These are phyloP conservation scores for Leptographium procerum DNA, from an alignment of 2,329 filamentous ascomycete genomes.

Conservation along the genomic window DNA sequence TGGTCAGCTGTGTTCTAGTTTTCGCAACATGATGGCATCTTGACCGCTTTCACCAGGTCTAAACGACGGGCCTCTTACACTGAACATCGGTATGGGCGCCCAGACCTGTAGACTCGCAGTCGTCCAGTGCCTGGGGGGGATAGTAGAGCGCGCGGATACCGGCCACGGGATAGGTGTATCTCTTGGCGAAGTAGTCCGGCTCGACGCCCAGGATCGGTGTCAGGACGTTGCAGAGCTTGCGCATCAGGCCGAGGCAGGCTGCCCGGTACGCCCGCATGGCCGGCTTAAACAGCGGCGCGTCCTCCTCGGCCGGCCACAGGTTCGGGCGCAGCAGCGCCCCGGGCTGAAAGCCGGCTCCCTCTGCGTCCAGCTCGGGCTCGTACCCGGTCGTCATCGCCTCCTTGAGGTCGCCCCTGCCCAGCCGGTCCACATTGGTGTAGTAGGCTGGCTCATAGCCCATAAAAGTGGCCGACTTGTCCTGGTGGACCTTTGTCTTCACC, in stretches of 20 bases:
- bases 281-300: no score
- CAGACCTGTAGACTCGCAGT: conserved; percentile 11
- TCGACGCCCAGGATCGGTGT: no score
- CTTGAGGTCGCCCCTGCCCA: conserved; percentile 9
- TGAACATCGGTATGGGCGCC: conserved; percentile 10
- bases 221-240: conserved; percentile 7
- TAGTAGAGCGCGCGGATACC: conserved; percentile 10
- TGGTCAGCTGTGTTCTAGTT: not conserved
- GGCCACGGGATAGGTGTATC: conserved; percentile 4
- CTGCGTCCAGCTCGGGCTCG: conserved; percentile 5
- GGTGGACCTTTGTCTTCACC: not conserved
- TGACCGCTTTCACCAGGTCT: no score
- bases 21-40: no score
- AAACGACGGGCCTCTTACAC: no score
- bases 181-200: conserved; percentile 7
- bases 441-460: not conserved
- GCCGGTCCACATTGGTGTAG: not conserved
- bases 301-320: not conserved
- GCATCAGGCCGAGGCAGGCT: no score
- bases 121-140: conserved; percentile 4
- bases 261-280: no score
- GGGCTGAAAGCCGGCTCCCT: not conserved
- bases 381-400: conserved; percentile 8
- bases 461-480: not conserved
- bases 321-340: not conserved